These are phyloP conservation scores for Perkinsus marinus DNA, from an alignment of 169 alveolate genomes.

Conservation along the genomic window DNA sequence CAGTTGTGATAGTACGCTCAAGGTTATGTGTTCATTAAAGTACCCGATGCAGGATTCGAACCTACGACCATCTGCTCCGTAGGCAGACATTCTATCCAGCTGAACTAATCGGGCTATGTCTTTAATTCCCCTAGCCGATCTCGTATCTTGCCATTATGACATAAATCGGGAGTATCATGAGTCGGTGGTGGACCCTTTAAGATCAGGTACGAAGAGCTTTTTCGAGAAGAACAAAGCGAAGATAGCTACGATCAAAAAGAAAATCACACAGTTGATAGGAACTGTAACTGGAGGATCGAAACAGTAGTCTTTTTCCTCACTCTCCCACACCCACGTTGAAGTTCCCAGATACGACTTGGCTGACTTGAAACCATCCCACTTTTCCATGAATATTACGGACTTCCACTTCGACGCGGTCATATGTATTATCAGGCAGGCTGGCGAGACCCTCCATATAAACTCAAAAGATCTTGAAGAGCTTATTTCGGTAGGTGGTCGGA, in stretches of 20 bases:
- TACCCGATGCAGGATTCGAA: not conserved
- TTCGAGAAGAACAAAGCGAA: not conserved
- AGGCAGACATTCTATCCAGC: not conserved
- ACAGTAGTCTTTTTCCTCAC: not conserved
- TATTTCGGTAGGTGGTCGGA: not conserved
- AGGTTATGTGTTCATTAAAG: too few relatives aligned
- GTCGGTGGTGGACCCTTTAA: not conserved
- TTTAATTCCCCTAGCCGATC: not conserved
- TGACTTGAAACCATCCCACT: not conserved
- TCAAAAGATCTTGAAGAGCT: not conserved
- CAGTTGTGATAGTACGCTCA: too few relatives aligned
- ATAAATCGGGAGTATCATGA: too few relatives aligned
- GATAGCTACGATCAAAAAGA: not conserved
- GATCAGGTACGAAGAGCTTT: not conserved
- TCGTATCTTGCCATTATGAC: not conserved
- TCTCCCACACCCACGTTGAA: not conserved
- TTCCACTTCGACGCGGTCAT: not conserved
- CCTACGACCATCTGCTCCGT: not conserved
- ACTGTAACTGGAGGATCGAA: not conserved
- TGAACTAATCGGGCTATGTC: not conserved
- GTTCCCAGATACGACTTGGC: not conserved
- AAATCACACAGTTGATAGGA: not conserved
- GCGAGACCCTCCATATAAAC: not conserved
- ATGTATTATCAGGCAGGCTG: not conserved
- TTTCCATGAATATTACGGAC: not conserved